Conservation (phyloP, 495 filamentous ascomycete species). For the Penicillium antarcticum region DNA sequence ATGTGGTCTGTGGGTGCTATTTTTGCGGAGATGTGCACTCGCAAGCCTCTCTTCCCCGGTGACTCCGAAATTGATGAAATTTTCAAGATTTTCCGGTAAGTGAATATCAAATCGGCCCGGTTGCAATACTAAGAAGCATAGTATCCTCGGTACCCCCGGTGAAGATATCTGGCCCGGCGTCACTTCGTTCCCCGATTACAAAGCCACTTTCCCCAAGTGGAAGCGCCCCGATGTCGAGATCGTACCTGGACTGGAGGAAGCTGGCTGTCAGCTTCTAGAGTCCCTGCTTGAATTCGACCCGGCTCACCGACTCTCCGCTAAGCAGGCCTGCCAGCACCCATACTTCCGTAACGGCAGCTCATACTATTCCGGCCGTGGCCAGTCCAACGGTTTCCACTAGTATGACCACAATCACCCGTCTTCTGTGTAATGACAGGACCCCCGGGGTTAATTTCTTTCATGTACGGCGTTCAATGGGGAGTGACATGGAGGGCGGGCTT, state of each 20-base stretch:
- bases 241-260: constrained; percentile 63
- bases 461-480: constrained; percentile 40
- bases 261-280: constrained; percentile 87
- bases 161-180: constrained; percentile 93
- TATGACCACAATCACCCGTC: constrained; percentile 2
- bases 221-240: constrained; percentile 61
- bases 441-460: constrained; percentile 20
- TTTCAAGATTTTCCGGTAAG: constrained; percentile 97
- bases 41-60: constrained; percentile 94
- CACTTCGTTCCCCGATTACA: constrained; percentile 96
- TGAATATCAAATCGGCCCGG: neutral
- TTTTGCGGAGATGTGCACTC: constrained; percentile 99
- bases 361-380: constrained; percentile 47
- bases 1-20: constrained; percentile 99
- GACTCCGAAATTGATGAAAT: constrained; percentile 99
- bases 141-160: constrained; percentile 85
- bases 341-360: constrained; percentile 78
- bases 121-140: constrained; percentile 27
- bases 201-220: constrained; percentile 96
- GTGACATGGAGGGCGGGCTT: constrained; percentile 31
- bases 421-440: constrained; percentile 11
- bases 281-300: constrained; percentile 91
- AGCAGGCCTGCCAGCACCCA: constrained; percentile 87
- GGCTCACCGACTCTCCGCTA: constrained; percentile 87
- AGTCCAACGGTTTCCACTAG: constrained; percentile 43